A percentile compares a stretch with the other conserved stretches of the same genome.
These are phyloP conservation scores for Cladophialophora carrionii DNA, from an alignment of 2,329 filamentous ascomycete genomes.

Conservation along the genomic window DNA sequence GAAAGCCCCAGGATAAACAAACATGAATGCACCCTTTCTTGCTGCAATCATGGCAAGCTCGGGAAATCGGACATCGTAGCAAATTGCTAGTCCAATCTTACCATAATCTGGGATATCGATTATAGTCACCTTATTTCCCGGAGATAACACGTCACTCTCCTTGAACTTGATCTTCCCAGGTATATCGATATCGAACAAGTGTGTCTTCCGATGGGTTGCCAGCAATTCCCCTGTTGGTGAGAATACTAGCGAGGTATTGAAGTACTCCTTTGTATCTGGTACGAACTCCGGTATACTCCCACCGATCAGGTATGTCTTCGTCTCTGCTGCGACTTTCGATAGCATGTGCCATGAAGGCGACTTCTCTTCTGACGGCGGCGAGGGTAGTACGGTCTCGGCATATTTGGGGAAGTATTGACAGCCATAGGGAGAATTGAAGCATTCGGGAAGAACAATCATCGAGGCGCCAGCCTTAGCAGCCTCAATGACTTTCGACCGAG, in stretches of 20 bases:
- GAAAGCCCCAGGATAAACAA: slow-evolving; percentile 96
- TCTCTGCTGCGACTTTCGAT: slow-evolving; percentile 75
- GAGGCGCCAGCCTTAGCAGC: slow-evolving; percentile 76
- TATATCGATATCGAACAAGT: slow-evolving; percentile 97
- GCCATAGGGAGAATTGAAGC: slow-evolving; percentile 98
- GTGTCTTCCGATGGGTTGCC: slow-evolving; percentile 88
- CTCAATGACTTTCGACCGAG: slow-evolving; percentile 78
- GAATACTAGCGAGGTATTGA: slow-evolving; percentile 90
- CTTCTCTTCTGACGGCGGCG: slow-evolving; percentile 69
- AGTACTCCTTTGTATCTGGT: slow-evolving; percentile 69
- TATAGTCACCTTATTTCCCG: slow-evolving; percentile 82
- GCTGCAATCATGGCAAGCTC: slow-evolving; percentile 90
- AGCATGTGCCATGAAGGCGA: slow-evolving; percentile 87
- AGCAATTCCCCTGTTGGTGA: slow-evolving; percentile 75
- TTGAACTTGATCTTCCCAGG: slow-evolving; percentile 90
- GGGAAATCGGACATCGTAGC: slow-evolving; percentile 96
- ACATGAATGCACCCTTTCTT: slow-evolving; percentile 79
- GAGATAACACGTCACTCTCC: slow-evolving; percentile 84
- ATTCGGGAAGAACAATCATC: slow-evolving; percentile 92
- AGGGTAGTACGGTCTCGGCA: slow-evolving; percentile 82
- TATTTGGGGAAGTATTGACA: slow-evolving; percentile 88
- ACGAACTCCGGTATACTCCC: slow-evolving; percentile 89
- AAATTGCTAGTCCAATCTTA: slow-evolving; percentile 84
- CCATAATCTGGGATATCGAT: slow-evolving; percentile 88
- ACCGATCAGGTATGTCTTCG: slow-evolving; percentile 79